Conservation (phyloP, 805 yeast genomes). For the Tetrapisispora pingtungensis region DNA sequence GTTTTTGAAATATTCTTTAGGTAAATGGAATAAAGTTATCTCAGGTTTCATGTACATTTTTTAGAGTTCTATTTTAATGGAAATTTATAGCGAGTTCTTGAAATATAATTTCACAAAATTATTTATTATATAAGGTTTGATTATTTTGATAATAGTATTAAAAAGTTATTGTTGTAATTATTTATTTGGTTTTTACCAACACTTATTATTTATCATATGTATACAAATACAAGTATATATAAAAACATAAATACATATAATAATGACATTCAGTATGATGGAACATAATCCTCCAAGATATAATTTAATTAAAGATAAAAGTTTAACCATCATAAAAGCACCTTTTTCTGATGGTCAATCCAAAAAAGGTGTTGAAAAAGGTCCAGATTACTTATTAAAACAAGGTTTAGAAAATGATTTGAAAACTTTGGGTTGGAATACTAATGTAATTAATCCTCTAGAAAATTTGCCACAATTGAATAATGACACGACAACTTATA, state of each 20-base stretch:
- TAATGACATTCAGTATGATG: not conserved
- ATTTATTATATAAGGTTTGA: too few species aligned
- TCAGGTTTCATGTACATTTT: too few species aligned
- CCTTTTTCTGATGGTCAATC: conserved; percentile 97
- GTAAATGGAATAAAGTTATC: too few species aligned
- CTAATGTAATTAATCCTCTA: conserved; percentile 45
- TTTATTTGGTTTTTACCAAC: not conserved
- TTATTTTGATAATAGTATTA: too few species aligned
- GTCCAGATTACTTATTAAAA: conserved; percentile 72
- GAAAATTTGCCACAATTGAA: conserved; percentile 8
- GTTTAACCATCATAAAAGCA: conserved; percentile 67
- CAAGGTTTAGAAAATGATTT: conserved; percentile 61
- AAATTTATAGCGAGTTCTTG: not conserved
- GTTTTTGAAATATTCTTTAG: too few species aligned
- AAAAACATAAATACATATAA: too few species aligned
- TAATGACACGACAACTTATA: not conserved
- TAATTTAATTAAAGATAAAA: conserved; percentile 37
- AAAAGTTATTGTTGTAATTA: too few species aligned
- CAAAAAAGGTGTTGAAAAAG: conserved; percentile 85
- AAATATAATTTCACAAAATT: too few species aligned
- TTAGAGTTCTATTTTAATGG: not conserved
- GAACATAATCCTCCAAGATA: conserved; percentile 23
- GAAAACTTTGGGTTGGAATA: conserved; percentile 62
- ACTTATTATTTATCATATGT: too few species aligned
- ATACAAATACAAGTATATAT: too few species aligned